Evolutionary conservation across 352 stramenopile genomes (phyloP), one percentile per base, ranked within the genome.

Genomic region (Phytophthora multivora): DNA sequence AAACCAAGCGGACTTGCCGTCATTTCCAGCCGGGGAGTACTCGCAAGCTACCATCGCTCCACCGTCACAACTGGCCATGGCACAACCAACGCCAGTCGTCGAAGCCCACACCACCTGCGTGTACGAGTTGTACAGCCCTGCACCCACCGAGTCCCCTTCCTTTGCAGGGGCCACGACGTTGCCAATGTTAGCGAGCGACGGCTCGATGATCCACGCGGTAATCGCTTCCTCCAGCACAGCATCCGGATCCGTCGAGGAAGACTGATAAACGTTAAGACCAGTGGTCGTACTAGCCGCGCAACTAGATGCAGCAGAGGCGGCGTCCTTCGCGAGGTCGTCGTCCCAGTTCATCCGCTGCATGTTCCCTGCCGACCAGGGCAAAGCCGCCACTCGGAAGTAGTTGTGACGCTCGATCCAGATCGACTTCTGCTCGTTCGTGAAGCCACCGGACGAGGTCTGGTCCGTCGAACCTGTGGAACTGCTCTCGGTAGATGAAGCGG

Each of bases 321-420:
- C 83, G 7, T 71, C 51, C 11, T 76, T 72, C 7, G 77, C 77
- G n/a, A 91, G 62, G 1, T 72, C 59, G 21, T 82, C 77, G 42
- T 79, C 80, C 83, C 83, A 91, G 41, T 74, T 73, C 30, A 91
- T 75, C 41, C 75, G 70, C 19, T 83, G 73, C 83, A 91, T 91
- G 59, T 90, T 82, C 30, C 63, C 69, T 36, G 83, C 77, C 13
- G 80, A 65, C 62, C 75, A 91, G 1, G 83, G 83, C 42, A 91
- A 50, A 40, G 56, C 83, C 15, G 69, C 65, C 64, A 88, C 75
- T 35, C 83, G 77, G 69, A 91, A 91, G 63, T 77, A 91, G 67
- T 89, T 88, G 73, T 88, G 78, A 28, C 80, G 80, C 59, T 91
- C 81, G 46, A 91, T 72, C 79, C 79, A 89, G 21, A 91, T 75